Percentiles rank a stretch among this genome's conserved stretches.
These are phyloP conservation scores for Sporothrix phasma DNA, from an alignment of 2,329 filamentous ascomycete genomes.

Conservation along the genomic window DNA sequence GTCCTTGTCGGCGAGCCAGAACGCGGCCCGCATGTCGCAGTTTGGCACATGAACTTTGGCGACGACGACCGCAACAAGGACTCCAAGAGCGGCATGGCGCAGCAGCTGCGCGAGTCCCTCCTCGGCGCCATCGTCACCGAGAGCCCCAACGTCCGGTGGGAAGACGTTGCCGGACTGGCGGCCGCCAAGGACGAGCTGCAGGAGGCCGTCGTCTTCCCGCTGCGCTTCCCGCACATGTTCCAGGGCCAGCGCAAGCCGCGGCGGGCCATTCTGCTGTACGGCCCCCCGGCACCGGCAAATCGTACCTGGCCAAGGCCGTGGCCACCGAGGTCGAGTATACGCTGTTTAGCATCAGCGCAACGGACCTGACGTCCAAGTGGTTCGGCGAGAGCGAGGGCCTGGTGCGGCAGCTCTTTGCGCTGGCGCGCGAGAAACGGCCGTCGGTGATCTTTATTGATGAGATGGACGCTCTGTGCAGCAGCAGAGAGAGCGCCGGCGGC, in stretches of 20 bases:
- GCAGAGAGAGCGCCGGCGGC: conserved; percentile 84
- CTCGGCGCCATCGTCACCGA: conserved; percentile 16
- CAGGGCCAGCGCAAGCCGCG: conserved; percentile 14
- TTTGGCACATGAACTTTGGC: background rate
- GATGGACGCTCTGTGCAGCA: conserved; percentile 94
- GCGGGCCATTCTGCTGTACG: conserved; percentile 38
- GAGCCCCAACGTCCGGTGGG: conserved; percentile 19
- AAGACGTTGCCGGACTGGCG: conserved; percentile 18
- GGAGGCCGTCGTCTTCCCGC: conserved; percentile 19
- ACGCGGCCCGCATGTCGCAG: background rate
- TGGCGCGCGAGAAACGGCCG: conserved; percentile 77
- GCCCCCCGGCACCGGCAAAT: conserved; percentile 50
- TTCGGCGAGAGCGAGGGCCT: conserved; percentile 13
- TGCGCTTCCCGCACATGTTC: conserved; percentile 21
- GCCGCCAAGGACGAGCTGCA: conserved; percentile 20
- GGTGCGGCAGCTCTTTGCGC: conserved; percentile 86
- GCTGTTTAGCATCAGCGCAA: conserved; percentile 28
- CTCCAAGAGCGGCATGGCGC: conserved; percentile 3
- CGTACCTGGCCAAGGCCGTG: conserved; percentile 43
- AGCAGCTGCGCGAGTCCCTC: conserved; percentile 7
- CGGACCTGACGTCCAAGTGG: conserved; percentile 14
- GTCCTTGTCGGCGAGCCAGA: background rate
- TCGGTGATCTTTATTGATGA: conserved; percentile 98
- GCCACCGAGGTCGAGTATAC: conserved; percentile 49
- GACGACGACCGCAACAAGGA: background rate